Percentiles rank a stretch among this genome's conserved stretches.
These are phyloP conservation scores for Rhodotorula babjevae DNA, from an alignment of 768 basidiomycete species.

Conservation along the genomic window DNA sequence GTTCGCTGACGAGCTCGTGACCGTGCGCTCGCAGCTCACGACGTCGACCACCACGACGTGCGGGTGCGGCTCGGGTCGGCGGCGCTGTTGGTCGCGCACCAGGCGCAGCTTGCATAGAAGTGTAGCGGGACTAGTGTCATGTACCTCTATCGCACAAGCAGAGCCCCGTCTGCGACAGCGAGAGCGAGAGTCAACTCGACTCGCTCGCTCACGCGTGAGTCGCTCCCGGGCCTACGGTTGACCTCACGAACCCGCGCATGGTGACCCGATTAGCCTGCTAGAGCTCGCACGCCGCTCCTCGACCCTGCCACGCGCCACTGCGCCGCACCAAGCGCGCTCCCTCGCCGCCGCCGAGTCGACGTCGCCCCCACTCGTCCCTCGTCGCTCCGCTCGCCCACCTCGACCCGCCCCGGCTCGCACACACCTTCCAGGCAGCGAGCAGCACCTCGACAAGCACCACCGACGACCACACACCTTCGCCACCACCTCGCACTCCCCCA, in stretches of 20 bases:
- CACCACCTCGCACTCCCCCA: neutral
- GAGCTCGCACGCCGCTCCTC: neutral
- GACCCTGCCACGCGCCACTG: too few species aligned
- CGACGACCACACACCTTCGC: neutral
- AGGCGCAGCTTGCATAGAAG: conserved; percentile 17
- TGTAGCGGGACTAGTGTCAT: neutral
- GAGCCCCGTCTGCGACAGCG: neutral
- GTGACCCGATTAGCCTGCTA: neutral
- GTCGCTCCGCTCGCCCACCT: too few species aligned
- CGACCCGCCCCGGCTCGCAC: too few species aligned
- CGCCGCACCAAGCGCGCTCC: neutral
- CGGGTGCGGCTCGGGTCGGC: conserved; percentile 76
- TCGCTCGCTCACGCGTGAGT: neutral
- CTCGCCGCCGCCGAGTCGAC: neutral
- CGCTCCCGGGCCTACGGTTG: neutral
- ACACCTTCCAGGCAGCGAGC: too few species aligned
- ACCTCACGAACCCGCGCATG: neutral
- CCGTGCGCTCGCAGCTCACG: conserved; percentile 64
- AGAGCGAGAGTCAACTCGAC: neutral
- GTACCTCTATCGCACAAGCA: neutral
- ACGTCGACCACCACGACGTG: conserved; percentile 93
- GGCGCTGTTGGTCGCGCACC: conserved; percentile 24
- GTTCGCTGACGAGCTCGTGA: neutral
- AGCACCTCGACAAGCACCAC: too few species aligned
- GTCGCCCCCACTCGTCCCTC: neutral